Conservation (phyloP, 352 stramenopile species). For the Pythium coloratum region DNA sequence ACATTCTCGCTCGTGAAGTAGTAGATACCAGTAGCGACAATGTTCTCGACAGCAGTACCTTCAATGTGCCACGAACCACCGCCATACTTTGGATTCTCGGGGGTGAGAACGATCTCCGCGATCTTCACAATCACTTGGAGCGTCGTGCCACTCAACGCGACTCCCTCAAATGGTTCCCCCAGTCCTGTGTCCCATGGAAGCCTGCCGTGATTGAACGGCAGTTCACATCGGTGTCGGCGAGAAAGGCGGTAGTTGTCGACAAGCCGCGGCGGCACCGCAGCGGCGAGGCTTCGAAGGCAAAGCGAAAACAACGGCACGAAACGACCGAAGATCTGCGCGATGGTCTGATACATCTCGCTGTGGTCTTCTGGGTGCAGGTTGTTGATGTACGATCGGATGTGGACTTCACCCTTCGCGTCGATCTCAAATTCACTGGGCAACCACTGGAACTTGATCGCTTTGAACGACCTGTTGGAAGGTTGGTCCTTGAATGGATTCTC, state of each 20-base stretch:
- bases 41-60: constrained; percentile 28
- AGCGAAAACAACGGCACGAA: constrained; percentile 33
- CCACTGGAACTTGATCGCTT: constrained; percentile 7
- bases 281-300: constrained; percentile 4
- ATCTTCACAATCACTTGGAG: constrained; percentile 38
- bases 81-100: constrained; percentile 25
- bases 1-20: constrained; percentile 35
- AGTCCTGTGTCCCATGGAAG: not conserved
- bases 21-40: constrained; percentile 33
- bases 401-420: not conserved
- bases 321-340: constrained; percentile 23
- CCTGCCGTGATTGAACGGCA: not conserved
- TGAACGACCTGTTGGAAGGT: not conserved
- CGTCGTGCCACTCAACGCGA: constrained; percentile 14
- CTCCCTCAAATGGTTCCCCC: not conserved
- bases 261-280: not conserved
- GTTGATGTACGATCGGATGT: constrained; percentile 34
- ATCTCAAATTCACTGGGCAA: constrained; percentile 14
- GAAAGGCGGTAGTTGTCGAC: not conserved
- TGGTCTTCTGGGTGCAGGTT: constrained; percentile 31
- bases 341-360: constrained; percentile 18
- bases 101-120: constrained; percentile 29
- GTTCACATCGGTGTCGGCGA: not conserved
- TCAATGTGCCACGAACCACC: constrained; percentile 31
- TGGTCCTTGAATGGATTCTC: not conserved